Percentiles rank a stretch among this genome's conserved stretches.
Conservation (phyloP, 805 yeast genomes). For the Lipomyces oligophaga region DNA sequence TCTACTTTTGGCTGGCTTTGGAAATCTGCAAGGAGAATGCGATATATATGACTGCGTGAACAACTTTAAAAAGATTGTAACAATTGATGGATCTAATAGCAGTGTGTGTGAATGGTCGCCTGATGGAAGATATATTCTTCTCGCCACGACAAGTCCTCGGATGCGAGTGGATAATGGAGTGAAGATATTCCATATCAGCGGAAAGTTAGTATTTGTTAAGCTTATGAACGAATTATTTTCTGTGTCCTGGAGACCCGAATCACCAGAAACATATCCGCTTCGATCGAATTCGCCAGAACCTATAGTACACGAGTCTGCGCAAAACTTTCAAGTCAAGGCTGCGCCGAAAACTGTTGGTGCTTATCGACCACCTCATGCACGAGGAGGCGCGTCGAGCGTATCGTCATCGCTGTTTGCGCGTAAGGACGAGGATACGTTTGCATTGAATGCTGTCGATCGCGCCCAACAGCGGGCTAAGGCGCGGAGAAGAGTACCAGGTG, state of each 20-base stretch:
- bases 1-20: slow-evolving; percentile 93
- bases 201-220: slow-evolving; percentile 69
- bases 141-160: slow-evolving; percentile 97
- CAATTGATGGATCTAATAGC: slow-evolving; percentile 89
- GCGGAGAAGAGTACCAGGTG: slow-evolving; percentile 35
- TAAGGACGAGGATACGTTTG: slow-evolving; percentile 30
- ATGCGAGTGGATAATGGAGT: slow-evolving; percentile 94
- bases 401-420: slow-evolving; percentile 33
- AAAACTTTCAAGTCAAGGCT: slow-evolving; percentile 42
- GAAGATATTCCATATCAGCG: slow-evolving; percentile 88
- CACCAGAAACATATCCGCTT: slow-evolving; percentile 52
- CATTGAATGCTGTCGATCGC: slow-evolving; percentile 21
- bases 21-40: slow-evolving; percentile 94
- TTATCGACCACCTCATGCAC: slow-evolving; percentile 95
- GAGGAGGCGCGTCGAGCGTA: slow-evolving; percentile 42
- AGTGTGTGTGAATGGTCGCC: slow-evolving; percentile 98
- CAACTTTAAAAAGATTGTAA: slow-evolving; percentile 71
- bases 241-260: slow-evolving; percentile 77
- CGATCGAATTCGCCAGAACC: slow-evolving; percentile 46
- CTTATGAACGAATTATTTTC: slow-evolving; percentile 78
- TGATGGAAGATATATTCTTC: slow-evolving; percentile 85
- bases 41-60: slow-evolving; percentile 91
- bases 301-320: slow-evolving; percentile 66
- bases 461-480: slow-evolving; percentile 24
- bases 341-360: slow-evolving; percentile 74